Evolutionary conservation across 177 flowering plant genomes (phyloP), one percentile per base, ranked within the genome.

Genomic region (Vitis hybrid): DNA sequence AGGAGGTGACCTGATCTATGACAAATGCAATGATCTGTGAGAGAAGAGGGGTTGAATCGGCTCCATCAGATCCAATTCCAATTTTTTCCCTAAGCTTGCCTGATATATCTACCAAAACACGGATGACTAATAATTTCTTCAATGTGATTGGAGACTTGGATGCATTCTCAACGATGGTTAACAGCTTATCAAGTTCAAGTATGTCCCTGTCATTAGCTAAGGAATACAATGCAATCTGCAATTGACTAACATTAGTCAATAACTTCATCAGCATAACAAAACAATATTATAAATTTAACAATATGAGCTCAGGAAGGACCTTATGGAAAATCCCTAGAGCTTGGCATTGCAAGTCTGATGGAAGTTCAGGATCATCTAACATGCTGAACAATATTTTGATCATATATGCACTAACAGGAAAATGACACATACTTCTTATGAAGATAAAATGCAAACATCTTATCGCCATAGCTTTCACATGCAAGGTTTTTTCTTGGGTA

Each of bases 321-420:
- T 88, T 83, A 32, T 72, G 75, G 77, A 92, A 75, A 62, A 87
- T 72, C 66, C 70, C 62, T 57, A 92, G 68, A 73, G 84, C 87
- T 70, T 80, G 82, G 79, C 73, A 74, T 45, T 83, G 91, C 72
- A 81, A 65, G 64, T 32, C 60, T 66, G 80, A 59, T 60, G 86
- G 72, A 79, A 80, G 52, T 40, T 77, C 74, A 52, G 77, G 63
- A 40, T 81, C 76, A 70, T 80, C 78, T 56, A 90, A 23, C 26
- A 77, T 54, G 77, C 71, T 68, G 64, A 86, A 61, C 72, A 92
- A 77, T 32, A 61, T 63, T 64, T 65, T 68, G 51, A 82, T 15
- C 13, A 70, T 54, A 48, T 60, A 52, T 45, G 56, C 76, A 77
- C 67, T 60, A 32, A 77, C 17, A 56, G 80, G 75, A 73, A 72